Evolutionary conservation across 371 early-diverging fungal species (phyloP).

Genomic region (Funneliformis caledonium): DNA sequence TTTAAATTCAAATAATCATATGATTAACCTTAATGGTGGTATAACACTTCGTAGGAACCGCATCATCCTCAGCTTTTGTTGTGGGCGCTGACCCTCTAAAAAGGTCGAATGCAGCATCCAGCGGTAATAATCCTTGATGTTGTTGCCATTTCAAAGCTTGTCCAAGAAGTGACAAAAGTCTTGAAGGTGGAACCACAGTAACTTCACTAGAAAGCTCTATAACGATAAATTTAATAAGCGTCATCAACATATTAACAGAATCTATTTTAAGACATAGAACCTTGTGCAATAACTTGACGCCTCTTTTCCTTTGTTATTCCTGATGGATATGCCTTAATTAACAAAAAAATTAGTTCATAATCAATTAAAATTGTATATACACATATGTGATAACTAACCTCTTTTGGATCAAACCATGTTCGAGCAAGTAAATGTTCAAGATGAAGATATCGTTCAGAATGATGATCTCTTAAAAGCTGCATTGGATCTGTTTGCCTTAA

Average conservation of each 20-base stretch:
- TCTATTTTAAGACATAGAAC: slow-evolving; percentile 44
- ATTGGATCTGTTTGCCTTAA: slow-evolving; percentile 88
- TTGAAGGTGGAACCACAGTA: slow-evolving; percentile 74
- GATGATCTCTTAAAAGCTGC: slow-evolving; percentile 68
- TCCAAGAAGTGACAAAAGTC: slow-evolving; percentile 79
- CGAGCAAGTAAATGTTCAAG: slow-evolving; percentile 78
- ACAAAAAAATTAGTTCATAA: not conserved
- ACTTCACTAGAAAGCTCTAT: slow-evolving; percentile 70
- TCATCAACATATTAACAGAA: not conserved
- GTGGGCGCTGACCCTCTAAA: slow-evolving; percentile 70
- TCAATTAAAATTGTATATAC: not conserved
- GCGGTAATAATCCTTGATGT: slow-evolving; percentile 73
- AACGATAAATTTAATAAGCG: not conserved
- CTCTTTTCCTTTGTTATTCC: slow-evolving; percentile 70
- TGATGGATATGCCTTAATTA: slow-evolving; percentile 51
- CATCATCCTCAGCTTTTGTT: slow-evolving; percentile 73
- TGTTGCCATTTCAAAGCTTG: slow-evolving; percentile 89
- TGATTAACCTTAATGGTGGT: slow-evolving; percentile 73
- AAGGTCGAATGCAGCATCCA: slow-evolving; percentile 73
- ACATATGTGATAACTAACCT: slow-evolving; percentile 44
- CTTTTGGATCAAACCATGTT: slow-evolving; percentile 64
- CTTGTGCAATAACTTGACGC: slow-evolving; percentile 73
- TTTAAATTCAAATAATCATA: not conserved
- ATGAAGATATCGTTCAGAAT: slow-evolving; percentile 81
- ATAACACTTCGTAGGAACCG: slow-evolving; percentile 65